These are phyloP conservation scores for Venturia carpophila DNA, from an alignment of 2,329 filamentous ascomycete species.

Conservation along the genomic window DNA sequence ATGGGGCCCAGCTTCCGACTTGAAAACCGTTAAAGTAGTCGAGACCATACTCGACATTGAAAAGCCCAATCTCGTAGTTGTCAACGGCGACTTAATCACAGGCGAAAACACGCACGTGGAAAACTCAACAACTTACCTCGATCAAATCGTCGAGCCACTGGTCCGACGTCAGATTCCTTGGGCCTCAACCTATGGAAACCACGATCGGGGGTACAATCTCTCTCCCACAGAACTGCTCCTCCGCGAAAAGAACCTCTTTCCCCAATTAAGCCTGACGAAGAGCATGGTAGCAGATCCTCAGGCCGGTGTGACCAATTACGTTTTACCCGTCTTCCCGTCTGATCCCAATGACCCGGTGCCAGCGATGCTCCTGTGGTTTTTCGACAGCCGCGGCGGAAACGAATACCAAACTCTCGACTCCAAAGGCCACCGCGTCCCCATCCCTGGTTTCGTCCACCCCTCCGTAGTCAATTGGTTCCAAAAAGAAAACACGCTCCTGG, in stretches of 20 bases:
- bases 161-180: slow-evolving; percentile 49
- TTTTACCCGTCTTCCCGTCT: slow-evolving; percentile 44
- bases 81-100: slow-evolving; percentile 66
- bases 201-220: slow-evolving; percentile 55
- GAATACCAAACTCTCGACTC: slow-evolving; percentile 37
- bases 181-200: slow-evolving; percentile 65
- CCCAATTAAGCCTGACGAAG: slow-evolving; percentile 33
- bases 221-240: slow-evolving; percentile 39
- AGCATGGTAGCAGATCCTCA: slow-evolving; percentile 34
- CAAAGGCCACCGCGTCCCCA: slow-evolving; percentile 25
- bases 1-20: slow-evolving; percentile 48
- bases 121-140: slow-evolving; percentile 52
- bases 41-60: slow-evolving; percentile 51
- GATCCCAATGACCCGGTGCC: slow-evolving; percentile 44
- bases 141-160: slow-evolving; percentile 52
- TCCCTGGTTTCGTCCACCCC: slow-evolving; percentile 40
- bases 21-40: slow-evolving; percentile 50
- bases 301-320: slow-evolving; percentile 48
- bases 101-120: slow-evolving; percentile 53
- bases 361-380: slow-evolving; percentile 58
- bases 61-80: slow-evolving; percentile 51
- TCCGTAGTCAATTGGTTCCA: slow-evolving; percentile 41
- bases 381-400: slow-evolving; percentile 56
- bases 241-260: slow-evolving; percentile 32
- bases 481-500: slow-evolving; percentile 27